Percentiles rank a stretch among this genome's conserved stretches.
Evolutionary conservation across 2,329 filamentous ascomycete species (phyloP).

Genomic region (Stenocarpella maydis): DNA sequence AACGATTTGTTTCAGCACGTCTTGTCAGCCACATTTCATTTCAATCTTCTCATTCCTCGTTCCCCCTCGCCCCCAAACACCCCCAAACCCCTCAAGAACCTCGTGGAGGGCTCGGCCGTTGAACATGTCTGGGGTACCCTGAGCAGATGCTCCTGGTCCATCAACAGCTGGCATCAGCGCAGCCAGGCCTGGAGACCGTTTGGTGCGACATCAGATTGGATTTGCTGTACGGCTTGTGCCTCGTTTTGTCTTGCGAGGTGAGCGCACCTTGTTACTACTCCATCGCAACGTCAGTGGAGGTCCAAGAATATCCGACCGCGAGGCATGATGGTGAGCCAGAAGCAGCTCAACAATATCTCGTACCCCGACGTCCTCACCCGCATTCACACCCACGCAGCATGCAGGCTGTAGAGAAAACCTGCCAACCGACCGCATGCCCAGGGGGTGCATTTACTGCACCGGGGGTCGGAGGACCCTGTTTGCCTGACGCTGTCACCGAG

Average conservation of each 20-base stretch:
- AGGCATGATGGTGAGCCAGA: background rate
- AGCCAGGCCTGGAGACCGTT: slow-evolving; percentile 4
- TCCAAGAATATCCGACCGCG: background rate
- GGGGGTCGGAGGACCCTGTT: background rate
- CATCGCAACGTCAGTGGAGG: slow-evolving; percentile 1
- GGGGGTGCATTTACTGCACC: background rate
- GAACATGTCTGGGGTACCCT: slow-evolving; percentile 11
- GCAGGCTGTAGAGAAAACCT: background rate
- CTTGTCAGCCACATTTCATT: background rate
- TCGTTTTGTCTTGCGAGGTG: slow-evolving; percentile 15
- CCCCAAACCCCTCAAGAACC: background rate
- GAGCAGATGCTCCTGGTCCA: slow-evolving; percentile 6
- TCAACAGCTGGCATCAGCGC: slow-evolving; percentile 26
- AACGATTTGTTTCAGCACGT: slow-evolving; percentile 27
- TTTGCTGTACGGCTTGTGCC: background rate
- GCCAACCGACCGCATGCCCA: background rate
- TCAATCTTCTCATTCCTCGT: background rate
- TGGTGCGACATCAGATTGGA: slow-evolving; percentile 17
- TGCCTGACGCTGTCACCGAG: background rate
- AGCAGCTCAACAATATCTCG: background rate
- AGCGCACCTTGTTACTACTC: background rate
- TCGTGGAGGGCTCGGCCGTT: background rate
- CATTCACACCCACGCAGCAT: background rate
- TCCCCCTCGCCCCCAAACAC: background rate
- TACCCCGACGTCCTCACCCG: background rate